These are phyloP conservation scores for Pseudogymnoascus sp. DNA, from an alignment of 2,329 filamentous ascomycete species.

Conservation along the genomic window DNA sequence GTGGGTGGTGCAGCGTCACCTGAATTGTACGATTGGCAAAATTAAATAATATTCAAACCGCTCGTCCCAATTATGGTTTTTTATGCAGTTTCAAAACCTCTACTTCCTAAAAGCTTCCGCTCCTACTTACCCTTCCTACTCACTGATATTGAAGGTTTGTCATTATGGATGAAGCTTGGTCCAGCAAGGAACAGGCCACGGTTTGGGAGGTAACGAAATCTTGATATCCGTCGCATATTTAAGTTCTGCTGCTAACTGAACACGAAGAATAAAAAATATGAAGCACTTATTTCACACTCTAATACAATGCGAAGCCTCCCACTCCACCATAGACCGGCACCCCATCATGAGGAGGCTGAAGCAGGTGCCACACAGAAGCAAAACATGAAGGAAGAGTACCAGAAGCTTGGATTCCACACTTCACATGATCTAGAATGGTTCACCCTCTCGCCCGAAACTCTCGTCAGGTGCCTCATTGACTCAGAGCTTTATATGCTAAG, in stretches of 20 bases:
- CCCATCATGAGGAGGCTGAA: not conserved
- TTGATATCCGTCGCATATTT: not conserved
- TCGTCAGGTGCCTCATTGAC: not conserved
- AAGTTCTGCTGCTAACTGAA: not conserved
- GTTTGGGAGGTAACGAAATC: not conserved
- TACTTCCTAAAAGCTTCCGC: not conserved
- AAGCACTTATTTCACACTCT: not conserved
- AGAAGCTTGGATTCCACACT: not conserved
- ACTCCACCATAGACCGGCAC: not conserved
- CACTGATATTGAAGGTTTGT: not conserved
- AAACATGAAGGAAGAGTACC: not conserved
- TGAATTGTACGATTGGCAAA: conserved; percentile 8
- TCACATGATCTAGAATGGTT: not conserved
- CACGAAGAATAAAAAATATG: not conserved
- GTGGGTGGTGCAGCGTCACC: conserved; percentile 4
- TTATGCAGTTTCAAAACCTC: not conserved
- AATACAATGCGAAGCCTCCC: not conserved
- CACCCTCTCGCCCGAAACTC: not conserved
- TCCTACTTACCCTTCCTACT: not conserved
- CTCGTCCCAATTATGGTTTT: not conserved
- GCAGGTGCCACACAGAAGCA: not conserved
- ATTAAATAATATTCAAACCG: conserved; percentile 1
- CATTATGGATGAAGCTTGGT: not conserved
- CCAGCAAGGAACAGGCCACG: not conserved
- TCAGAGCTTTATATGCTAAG: not conserved